Base-by-base conservation (phyloP, 768 basidiomycete genomes). In the Rhizopogon sp. region DNA sequence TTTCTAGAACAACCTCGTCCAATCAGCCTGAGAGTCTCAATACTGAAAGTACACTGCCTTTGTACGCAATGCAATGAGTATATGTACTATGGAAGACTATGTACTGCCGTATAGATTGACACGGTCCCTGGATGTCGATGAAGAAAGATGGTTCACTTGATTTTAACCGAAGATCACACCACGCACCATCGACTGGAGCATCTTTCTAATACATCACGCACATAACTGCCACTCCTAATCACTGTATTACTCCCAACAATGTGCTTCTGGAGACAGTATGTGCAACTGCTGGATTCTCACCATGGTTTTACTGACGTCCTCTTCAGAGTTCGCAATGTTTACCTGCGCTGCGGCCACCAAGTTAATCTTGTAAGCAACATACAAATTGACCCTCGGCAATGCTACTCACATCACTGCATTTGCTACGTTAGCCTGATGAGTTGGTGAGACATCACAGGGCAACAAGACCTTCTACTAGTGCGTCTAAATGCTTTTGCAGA, bases 181-280 rank as follows among this genome's bases (percentile, higher is more conserved):
- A 31, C 60, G 49, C 53, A 52, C 47, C 31, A 49, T 55, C 52
- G 46, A 45, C 63, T 57, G 29, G 51, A 44, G 45, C 53, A 45
- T 50, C 44, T 37, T 29, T 53, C 52, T 42, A 53, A 29, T n/a
- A n/a, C n/a, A n/a, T n/a, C 46, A 40, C 54, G 51, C 53, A 54
- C 44, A 50, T n/a, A 49, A 54, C 28, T 53, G 33, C n/a, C 42
- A 58, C 46, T 53, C 41, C 53, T 56, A 52, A 39, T 53, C 53
- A 20, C 35, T 39, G 43, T 55, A 20, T 40, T 11, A 11, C 33
- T 56, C 10, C 39, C 39, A 44, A 67, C 37, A 14, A 83, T 83
- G 82, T 83, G 82, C 67, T 73, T 72, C 62, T 74, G 70, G 63
- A 79, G 82, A 70, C 79, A 76, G 82, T 83, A 61, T 67, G 79